Conservation (phyloP, 2,329 filamentous ascomycete genomes). For the Pestalotiopsis sp. region DNA sequence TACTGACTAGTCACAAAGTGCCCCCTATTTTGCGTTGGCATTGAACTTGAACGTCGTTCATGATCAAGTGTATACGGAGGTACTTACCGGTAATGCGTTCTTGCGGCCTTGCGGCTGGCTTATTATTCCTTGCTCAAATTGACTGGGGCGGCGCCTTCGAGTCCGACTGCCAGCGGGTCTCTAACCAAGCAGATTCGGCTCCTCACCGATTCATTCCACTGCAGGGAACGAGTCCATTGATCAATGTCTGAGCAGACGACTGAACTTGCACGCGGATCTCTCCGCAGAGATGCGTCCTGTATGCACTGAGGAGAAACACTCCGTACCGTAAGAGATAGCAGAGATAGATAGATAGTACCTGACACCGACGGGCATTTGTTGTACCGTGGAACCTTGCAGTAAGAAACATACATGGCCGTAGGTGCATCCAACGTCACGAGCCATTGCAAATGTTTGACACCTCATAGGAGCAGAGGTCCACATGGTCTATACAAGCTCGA, state of each 20-base stretch:
- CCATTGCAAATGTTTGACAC: slow-evolving; percentile 10
- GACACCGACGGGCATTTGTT: neutral
- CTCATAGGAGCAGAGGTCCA: slow-evolving; percentile 12
- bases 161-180: neutral
- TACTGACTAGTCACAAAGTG: neutral
- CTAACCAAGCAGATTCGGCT: neutral
- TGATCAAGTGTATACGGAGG: too few species aligned
- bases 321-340: neutral
- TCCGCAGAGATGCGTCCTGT: neutral
- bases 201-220: neutral
- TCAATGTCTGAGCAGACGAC: neutral
- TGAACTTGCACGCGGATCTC: neutral
- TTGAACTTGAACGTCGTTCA: too few species aligned
- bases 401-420: neutral
- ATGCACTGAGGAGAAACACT: neutral
- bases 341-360: neutral
- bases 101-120: too few species aligned
- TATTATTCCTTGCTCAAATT: neutral
- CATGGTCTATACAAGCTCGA: neutral
- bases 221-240: neutral
- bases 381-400: neutral
- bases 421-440: neutral
- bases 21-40: neutral
- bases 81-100: too few species aligned
- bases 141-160: neutral